Evolutionary conservation across 257 asterid genomes (phyloP), one percentile per base, ranked within the genome.

Genomic region (Solanum sejunctum): DNA sequence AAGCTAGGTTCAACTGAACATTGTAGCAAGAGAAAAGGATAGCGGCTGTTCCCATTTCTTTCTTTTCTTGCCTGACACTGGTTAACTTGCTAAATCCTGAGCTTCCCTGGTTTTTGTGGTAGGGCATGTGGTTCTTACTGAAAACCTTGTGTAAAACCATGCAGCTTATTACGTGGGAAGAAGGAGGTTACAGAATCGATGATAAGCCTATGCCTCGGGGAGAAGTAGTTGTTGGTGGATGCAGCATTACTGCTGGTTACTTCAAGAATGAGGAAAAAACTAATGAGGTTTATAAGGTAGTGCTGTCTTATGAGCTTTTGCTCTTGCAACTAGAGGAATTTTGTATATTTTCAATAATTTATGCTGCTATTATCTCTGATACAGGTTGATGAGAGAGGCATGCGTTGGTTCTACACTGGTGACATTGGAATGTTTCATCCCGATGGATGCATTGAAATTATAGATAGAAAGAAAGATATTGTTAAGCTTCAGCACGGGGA

Each of bases 171-270:
- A 88, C 99, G 72, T 95, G 99, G 99, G 97, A 95, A 77, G 98
- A 95, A 90, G 99, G 99, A 73, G 95, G 99, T 71, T 95, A 94
- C 92, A 93, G 80, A 66, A 89, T 78, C 81, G 83, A 88, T 8
- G 99, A 95, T 87, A 92, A 93, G 87, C 99, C 99, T 82, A 91
- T 93, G 98, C 97, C 99, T 32, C 94, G 98, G 73, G 99, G 98
- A 88, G 99, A 95, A 86, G 91, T 95, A 21, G 92, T 94, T 21
- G 88, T 93, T 82, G 99, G 99, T 83, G 99, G 99, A 82, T 90
- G 92, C 88, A 92, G 97, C 77, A 95, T 95, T 64, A 94, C 95
- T 84, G 95, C 97, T 85, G 99, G 99, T 85, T 95, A 95, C 87
- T 95, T 93, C 87, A 94, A 92, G 84, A 93, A 90, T 83, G 99